phyloP scores from a whole-genome alignment of 257 asterid genomes.

The Ocimum tenuiflorum region DNA sequence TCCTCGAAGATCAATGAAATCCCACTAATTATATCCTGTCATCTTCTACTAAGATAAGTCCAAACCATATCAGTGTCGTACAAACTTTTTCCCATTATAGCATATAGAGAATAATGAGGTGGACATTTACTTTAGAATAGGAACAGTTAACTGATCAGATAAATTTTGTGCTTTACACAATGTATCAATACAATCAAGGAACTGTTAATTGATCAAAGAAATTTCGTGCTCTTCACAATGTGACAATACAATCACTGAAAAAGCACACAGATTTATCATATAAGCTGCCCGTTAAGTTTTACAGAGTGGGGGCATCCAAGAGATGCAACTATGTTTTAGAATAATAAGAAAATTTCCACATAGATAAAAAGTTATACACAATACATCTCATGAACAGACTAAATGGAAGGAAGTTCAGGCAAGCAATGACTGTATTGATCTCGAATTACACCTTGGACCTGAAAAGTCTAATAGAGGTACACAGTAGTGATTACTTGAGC shows the following conservation, averaged over 20 bases:
- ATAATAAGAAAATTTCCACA: conserved; percentile 18
- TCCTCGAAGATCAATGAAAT: conserved; percentile 21
- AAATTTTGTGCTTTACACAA: no score
- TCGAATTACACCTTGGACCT: conserved; percentile 7
- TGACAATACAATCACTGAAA: not conserved
- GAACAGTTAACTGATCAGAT: conserved; percentile 7
- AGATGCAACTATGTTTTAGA: not conserved
- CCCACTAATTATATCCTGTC: conserved; percentile 19
- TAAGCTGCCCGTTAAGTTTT: not conserved
- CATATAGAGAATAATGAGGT: conserved; percentile 20
- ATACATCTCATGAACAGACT: conserved; percentile 21
- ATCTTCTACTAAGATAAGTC: conserved; percentile 21
- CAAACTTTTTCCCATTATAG: conserved; percentile 12
- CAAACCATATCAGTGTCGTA: conserved; percentile 20
- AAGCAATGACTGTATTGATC: conserved; percentile 8
- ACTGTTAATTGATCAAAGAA: conserved; percentile 11
- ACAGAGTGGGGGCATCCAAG: not conserved
- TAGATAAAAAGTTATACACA: conserved; percentile 17
- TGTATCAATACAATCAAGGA: no score
- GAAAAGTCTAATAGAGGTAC: conserved; percentile 16
- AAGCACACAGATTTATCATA: not conserved
- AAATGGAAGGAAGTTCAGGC: conserved; percentile 11
- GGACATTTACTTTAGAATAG: conserved; percentile 25
- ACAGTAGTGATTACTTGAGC: conserved; percentile 7
- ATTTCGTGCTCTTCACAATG: not conserved